These are phyloP conservation scores for Graphiopsis chlorocephala DNA, from an alignment of 2,329 filamentous ascomycete genomes.

Conservation along the genomic window DNA sequence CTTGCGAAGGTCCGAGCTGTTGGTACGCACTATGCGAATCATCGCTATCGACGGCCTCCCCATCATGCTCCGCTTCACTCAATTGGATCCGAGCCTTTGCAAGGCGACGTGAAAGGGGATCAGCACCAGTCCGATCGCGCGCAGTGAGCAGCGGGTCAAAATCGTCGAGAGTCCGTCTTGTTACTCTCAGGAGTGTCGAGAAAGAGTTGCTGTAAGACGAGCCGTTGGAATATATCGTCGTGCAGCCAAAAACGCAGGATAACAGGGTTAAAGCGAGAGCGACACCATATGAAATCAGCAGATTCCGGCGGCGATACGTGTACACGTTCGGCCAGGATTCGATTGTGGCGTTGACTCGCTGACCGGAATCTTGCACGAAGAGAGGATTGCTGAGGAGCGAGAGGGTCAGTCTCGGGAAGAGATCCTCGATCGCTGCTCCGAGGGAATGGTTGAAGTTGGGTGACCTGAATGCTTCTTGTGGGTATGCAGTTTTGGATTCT, in stretches of 20 bases:
- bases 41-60: no score
- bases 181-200: background rate
- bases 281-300: background rate
- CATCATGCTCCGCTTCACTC: no score
- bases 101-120: background rate
- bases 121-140: background rate
- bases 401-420: background rate
- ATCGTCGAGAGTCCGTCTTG: background rate
- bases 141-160: background rate
- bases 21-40: no score
- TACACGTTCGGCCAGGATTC: background rate
- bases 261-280: background rate
- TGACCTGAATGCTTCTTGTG: background rate
- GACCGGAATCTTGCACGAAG: background rate
- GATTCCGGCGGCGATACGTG: background rate
- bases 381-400: background rate
- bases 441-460: background rate
- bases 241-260: background rate
- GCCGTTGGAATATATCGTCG: background rate
- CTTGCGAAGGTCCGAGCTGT: no score
- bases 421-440: background rate
- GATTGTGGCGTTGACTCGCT: background rate
- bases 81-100: no score
- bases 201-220: background rate
- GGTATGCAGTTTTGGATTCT: background rate